Evolutionary conservation across 1,284 basidiomycete genomes (phyloP), one percentile per base, ranked within the genome.

Genomic region (Somion occarium): DNA sequence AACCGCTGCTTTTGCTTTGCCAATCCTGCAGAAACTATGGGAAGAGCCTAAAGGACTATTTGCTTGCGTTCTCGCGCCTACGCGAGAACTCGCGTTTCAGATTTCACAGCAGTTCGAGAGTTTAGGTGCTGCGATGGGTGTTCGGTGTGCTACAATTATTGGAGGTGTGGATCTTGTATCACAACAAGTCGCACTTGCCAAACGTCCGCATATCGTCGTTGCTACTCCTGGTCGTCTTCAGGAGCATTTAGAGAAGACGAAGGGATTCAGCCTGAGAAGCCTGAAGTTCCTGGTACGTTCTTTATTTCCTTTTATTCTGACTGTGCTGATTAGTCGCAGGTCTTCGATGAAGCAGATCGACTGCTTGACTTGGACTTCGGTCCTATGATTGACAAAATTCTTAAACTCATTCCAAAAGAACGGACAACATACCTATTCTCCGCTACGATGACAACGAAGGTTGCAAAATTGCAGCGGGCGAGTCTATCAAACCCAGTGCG

Each of bases 401-500:
- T 99, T 42, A 97, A 97, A 71, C 84, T 91, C 41, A 90, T 99
- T 57, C 97, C 97, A 18, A 91, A 87, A 63, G 95, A 99, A 63
- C 82, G 97, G 19, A 91, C 88, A 30, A 99, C 97, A 0, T 98
- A 95, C 68, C 80, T 99, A 1, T 99, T 97, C 75, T 97, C 94
- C 13, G 97, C 97, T 1, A 99, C 97, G n/a, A 99, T 99, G 95
- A 98, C 96, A 2, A 97, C 93, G 20, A 99, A 98, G 70, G 94
- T 99, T 9, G 94, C 93, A 22, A 98, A 99, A 69, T 76, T 99
- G 5, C 96, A 99, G 68, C 76, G 97, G 50, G 96, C 97, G n/a
- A 93, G 91, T 75, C 75, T 99, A 62, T 83, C 84, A 49, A 97
- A 97, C 66, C 97, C 97, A 5, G 84, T 98, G n/a, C 82, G 92